Conservation (phyloP, 2,329 filamentous ascomycete species). For the Fusarium nygamai region DNA sequence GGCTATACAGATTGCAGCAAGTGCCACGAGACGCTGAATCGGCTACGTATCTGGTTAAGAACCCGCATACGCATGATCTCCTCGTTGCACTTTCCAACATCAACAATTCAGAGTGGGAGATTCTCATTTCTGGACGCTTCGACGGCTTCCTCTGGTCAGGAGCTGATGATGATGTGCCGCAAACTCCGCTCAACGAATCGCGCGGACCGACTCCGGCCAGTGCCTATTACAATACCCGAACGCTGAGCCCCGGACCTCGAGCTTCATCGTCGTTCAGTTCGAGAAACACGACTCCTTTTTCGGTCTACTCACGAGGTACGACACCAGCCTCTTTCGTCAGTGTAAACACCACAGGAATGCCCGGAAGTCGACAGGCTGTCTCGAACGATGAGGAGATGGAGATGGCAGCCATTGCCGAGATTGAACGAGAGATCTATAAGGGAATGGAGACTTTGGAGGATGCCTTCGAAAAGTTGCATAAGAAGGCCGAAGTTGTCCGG, state of each 20-base stretch:
- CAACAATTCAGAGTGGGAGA: constrained; percentile 94
- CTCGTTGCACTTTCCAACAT: constrained; percentile 89
- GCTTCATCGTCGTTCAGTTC: constrained; percentile 55
- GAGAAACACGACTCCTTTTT: constrained; percentile 60
- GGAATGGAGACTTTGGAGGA: constrained; percentile 96
- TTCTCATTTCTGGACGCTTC: constrained; percentile 91
- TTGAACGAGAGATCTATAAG: constrained; percentile 91
- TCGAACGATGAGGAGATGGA: constrained; percentile 95
- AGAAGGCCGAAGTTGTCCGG: constrained; percentile 82
- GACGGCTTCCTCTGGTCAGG: constrained; percentile 96
- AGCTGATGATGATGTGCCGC: constrained; percentile 69
- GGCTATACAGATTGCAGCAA: constrained; percentile 79
- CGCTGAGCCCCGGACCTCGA: constrained; percentile 54
- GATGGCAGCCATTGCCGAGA: constrained; percentile 87
- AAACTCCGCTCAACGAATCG: constrained; percentile 56
- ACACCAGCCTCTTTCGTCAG: constrained; percentile 70
- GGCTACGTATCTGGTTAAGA: constrained; percentile 85
- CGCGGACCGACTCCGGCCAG: constrained; percentile 65
- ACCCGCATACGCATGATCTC: constrained; percentile 83
- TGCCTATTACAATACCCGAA: constrained; percentile 54
- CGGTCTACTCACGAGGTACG: constrained; percentile 63
- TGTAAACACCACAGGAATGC: constrained; percentile 59
- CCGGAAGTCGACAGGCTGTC: constrained; percentile 67
- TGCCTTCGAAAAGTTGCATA: constrained; percentile 91
- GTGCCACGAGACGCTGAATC: constrained; percentile 86